Base-by-base conservation (phyloP, 202 grass and related monocot genomes). In the Digitaria exilis region DNA sequence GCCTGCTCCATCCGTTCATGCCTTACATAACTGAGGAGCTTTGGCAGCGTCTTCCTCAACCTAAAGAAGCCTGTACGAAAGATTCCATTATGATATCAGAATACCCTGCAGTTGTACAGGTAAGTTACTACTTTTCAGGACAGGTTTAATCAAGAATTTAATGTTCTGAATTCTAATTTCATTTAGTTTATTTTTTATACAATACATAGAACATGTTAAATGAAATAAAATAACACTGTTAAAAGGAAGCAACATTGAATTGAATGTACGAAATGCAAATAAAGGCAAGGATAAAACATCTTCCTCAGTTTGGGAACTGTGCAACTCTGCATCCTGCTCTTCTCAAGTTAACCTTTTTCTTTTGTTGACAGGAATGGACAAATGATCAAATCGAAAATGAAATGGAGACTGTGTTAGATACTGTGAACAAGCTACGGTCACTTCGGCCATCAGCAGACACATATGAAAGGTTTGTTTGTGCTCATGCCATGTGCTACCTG, bases 1-100 rank as follows among this genome's bases (percentile, higher is more conserved):
- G 92, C 74, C 44, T 98, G 54, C 88, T 98, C 15, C 95, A 98
- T 51, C 95, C 95, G 3, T 98, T 98, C 75, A 95, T 95, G 92
- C 90, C 95, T 18, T 98, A 78, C 81, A 89, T 98, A 86, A 93
- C 87, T 26, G 92, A 98, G 79, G 95, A 98, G 49, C 87, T 98
- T 50, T 93, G 90, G 88, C 92, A 95, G 73, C 89, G 92, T 62
- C 88, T 98, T 89, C 92, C 95, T 83, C 79, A 89, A 35, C 75
- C 75, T 28, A 84, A 91, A 89, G 85, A 81, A 66, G 80, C 71
- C 16, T 82, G 75, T 71, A 93, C 64, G 69, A 93, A 88, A 82
- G 83, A 87, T 74, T 95, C 88, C 16, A 95, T 98, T 68, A 95
- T 95, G 92, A 78, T 95, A 51, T 91, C 95, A 84, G 89, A 95